Evolutionary conservation across 495 filamentous ascomycete species (phyloP), one percentile per base, ranked within the genome.

Genomic region (Tuber magnatum): DNA sequence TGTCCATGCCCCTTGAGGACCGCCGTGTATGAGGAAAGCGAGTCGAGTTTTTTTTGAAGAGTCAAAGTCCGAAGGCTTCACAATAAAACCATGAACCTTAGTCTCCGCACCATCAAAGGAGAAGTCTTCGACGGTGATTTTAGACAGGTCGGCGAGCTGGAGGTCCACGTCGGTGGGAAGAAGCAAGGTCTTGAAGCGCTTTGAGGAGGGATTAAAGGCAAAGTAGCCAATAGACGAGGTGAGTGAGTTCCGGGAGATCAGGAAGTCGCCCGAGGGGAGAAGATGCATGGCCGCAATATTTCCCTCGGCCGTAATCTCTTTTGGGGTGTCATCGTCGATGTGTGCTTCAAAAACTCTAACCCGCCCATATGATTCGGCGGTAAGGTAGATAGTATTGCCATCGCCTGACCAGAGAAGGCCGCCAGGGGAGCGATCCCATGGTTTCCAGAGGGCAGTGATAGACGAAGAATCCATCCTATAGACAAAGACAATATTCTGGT

Each of bases 1-100:
- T 9, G 86, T 87, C 93, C 93, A 97, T 1, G 92, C 90, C 10
- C 91, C 91, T 81, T 97, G 93, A 0, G 94, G 94, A 0, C 94
- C 94, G 71, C 94, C 94, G 77, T 97, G 94, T 70, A 97, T 92
- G 56, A 97, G 81, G 77, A 93, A 93, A 2, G 90, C 89, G 44
- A 97, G 84, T 0, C 93, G 94, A 82, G 97, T 97, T 77, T 90
- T 92, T 82, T 92, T 87, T 20, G 84, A 84, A 10, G 88, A 83
- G 81, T 93, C 88, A 81, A 95, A 97, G 78, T 88, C 84, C 1
- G 92, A 93, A 1, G 94, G 94, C 80, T 92, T 93, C 74, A 97
- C 84, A 0, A 97, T 89, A 81, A 90, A 89, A 14, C 92, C 92
- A 80, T 96, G 92, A n/a, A 92, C 87, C 24, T 88, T 84, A 76